Evolutionary conservation across 768 basidiomycete species (phyloP), one percentile per base, ranked within the genome.

Genomic region (Collybia sp.): DNA sequence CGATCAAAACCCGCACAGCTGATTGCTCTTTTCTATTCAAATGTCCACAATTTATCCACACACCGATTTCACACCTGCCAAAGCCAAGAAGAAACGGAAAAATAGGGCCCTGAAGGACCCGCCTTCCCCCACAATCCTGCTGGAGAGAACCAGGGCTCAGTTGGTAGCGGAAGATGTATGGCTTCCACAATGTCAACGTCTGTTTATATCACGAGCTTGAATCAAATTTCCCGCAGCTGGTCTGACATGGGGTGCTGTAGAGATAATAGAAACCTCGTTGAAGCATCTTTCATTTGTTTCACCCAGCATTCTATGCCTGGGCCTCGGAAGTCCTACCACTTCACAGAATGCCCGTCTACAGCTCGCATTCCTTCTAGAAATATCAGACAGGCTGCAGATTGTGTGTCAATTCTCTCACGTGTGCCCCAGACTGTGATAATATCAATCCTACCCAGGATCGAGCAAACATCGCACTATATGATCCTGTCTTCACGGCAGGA

Each of bases 401-500:
- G 87, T 89, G 64, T 61, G 85, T 82, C 48, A 15, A 30, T 34
- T 47, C 33, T 38, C 15, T 46, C 47, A 30, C 42, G 40, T 45
- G 43, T 42, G 52, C 42, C 54, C 46, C 46, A 40, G 36, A 6
- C 37, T 40, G 13, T 37, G 45, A 12, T 33, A 32, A 40, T 49
- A 46, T 48, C 53, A 56, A 56, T 51, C 49, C 40, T 33, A 49
- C 44, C 40, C 56, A 87, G 85, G 72, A 68, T 53, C 67, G 59
- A 53, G 58, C 60, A 35, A 61, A 64, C 13, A 70, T 86, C 42
- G 73, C 71, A 51, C 49, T 82, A 33, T 88, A 79, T 63, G 87
- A 90, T 69, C 87, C 87, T 49, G 76, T 82, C n/a, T 86, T 88
- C 63, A 73, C 82, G 57, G 71, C 69, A 15, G 73, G 77, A 55